A percentile compares a stretch with the other conserved stretches of the same genome.
These are phyloP conservation scores for Kokia cookei DNA, from an alignment of 441 rosid species.

Conservation along the genomic window DNA sequence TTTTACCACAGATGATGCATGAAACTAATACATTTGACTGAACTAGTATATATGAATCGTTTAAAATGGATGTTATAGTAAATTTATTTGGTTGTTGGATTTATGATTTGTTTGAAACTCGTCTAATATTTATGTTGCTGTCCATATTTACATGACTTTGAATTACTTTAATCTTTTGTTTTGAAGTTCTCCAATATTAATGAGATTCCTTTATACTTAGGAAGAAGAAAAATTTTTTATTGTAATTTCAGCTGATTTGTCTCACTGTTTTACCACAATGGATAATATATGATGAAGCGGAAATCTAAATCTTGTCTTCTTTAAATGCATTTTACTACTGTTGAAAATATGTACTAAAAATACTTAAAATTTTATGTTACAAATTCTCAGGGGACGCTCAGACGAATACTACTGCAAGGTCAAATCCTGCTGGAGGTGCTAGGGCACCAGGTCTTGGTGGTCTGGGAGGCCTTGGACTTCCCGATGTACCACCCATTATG, in stretches of 20 bases:
- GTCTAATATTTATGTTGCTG: neutral
- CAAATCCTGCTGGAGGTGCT: conserved; percentile 32
- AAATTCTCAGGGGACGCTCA: conserved; percentile 35
- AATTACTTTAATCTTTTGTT: neutral
- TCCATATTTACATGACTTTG: neutral
- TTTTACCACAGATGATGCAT: neutral
- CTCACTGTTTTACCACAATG: neutral
- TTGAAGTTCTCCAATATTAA: neutral
- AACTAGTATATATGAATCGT: neutral
- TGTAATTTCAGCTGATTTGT: neutral
- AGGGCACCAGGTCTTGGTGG: conserved; percentile 38
- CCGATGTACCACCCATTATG: conserved; percentile 40
- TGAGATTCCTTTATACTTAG: neutral
- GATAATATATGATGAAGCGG: neutral
- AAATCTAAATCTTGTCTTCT: neutral
- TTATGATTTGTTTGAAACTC: neutral
- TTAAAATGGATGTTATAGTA: neutral
- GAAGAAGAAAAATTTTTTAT: neutral
- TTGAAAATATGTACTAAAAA: neutral
- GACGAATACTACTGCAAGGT: conserved; percentile 31
- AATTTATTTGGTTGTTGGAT: neutral
- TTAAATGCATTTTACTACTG: neutral
- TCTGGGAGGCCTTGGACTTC: conserved; percentile 38
- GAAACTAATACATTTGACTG: neutral
- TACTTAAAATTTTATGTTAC: neutral